Percentiles rank a stretch among this genome's conserved stretches.
Evolutionary conservation across 257 asterid species (phyloP).

Genomic region (Galeopsis tetrahit): DNA sequence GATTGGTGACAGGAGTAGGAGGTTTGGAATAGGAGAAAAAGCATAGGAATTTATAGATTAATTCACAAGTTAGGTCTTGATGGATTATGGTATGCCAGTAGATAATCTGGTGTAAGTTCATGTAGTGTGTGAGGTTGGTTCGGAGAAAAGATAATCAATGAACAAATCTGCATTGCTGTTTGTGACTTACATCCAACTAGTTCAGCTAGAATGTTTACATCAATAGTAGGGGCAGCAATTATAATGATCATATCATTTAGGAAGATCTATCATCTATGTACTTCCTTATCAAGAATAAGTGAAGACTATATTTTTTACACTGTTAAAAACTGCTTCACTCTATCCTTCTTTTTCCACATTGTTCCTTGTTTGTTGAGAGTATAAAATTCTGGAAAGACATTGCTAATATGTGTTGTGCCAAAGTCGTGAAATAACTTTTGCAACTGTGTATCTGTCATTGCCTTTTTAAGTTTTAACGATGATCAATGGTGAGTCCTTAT

Average conservation of each 20-base stretch:
- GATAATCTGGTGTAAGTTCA: constrained; percentile 1
- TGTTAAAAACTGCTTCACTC: not conserved
- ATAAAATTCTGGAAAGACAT: not conserved
- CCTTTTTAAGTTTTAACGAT: too few relatives aligned
- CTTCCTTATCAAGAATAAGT: not conserved
- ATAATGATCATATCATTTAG: not conserved
- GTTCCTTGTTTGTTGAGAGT: constrained; percentile 7
- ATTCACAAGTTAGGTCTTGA: not conserved
- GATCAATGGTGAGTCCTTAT: not conserved
- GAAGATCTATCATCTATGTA: not conserved
- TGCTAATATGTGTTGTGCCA: not conserved
- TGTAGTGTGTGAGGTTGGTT: not conserved
- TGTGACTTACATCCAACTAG: not conserved
- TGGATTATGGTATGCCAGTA: not conserved
- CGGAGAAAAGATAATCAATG: not conserved
- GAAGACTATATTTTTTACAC: not conserved
- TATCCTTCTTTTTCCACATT: not conserved
- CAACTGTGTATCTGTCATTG: too few relatives aligned
- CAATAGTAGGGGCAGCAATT: not conserved
- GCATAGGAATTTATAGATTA: not conserved
- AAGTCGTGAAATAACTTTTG: not conserved
- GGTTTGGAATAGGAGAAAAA: constrained; percentile 3
- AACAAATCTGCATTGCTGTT: not conserved
- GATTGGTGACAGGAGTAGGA: not conserved
- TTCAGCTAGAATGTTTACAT: not conserved